Conservation (phyloP, 495 filamentous ascomycete species). For the Aspergillus sparsus region DNA sequence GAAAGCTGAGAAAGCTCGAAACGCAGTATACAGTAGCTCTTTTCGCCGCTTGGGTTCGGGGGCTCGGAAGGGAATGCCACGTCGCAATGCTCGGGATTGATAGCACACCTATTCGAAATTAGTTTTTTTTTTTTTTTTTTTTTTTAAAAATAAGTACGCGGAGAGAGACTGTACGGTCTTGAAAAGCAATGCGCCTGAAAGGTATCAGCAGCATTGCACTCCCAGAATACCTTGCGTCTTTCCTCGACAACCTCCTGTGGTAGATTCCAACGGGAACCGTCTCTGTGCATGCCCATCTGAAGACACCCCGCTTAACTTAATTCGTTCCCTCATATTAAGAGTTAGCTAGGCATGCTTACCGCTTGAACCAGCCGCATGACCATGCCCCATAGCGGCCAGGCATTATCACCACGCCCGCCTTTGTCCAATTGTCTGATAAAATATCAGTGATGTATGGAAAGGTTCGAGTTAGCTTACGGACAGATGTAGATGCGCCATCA, state of each 20-base stretch:
- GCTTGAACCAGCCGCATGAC: neutral
- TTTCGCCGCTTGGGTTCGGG: neutral
- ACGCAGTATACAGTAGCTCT: neutral
- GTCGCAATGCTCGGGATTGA: slow-evolving; percentile 1
- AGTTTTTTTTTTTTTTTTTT: too few species aligned
- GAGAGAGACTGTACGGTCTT: neutral
- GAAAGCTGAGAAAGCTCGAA: neutral
- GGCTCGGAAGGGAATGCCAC: neutral
- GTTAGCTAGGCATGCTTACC: neutral
- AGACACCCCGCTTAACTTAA: neutral
- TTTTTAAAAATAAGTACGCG: neutral
- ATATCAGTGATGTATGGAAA: neutral
- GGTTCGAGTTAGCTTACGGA: neutral
- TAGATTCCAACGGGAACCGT: neutral
- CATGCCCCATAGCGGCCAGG: neutral
- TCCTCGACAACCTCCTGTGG: neutral
- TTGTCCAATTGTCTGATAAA: neutral
- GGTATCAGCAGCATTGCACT: neutral
- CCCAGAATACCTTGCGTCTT: neutral
- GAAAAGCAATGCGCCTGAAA: slow-evolving; percentile 1
- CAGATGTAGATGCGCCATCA: neutral
- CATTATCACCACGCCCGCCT: neutral
- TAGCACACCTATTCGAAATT: neutral
- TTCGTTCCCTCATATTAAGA: neutral
- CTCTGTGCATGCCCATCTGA: neutral